A percentile compares a stretch with the other conserved stretches of the same genome.
phyloP scores from a whole-genome alignment of 768 basidiomycete genomes.

The Sistotremastrum niveocremeum region DNA sequence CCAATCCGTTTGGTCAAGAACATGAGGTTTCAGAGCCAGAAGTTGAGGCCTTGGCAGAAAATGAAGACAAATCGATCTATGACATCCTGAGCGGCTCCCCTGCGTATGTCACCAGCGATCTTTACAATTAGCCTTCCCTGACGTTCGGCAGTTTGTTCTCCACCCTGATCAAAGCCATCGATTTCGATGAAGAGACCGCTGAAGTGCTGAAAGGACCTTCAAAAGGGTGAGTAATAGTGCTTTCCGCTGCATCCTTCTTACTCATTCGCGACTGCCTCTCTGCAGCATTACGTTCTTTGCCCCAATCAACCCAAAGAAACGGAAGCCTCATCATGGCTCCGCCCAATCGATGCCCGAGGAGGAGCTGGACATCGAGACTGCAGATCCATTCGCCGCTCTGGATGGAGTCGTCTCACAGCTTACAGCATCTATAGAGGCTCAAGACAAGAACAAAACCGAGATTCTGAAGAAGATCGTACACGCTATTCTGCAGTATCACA shows the following conservation, averaged over 20 bases:
- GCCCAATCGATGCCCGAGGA: slow-evolving; percentile 1
- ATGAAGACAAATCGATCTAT: not conserved
- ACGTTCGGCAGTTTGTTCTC: slow-evolving; percentile 15
- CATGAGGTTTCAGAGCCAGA: no score
- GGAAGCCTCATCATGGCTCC: slow-evolving; percentile 10
- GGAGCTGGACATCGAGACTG: not conserved
- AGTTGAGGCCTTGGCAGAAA: no score
- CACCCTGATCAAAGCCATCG: slow-evolving; percentile 25
- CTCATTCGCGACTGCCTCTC: not conserved
- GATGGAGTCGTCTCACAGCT: slow-evolving; percentile 4
- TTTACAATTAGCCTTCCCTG: not conserved
- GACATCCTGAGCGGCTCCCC: not conserved
- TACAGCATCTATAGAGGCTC: slow-evolving; percentile 15
- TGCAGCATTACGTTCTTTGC: slow-evolving; percentile 43
- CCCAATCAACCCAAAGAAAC: slow-evolving; percentile 32
- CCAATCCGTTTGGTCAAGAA: no score
- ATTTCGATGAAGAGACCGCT: slow-evolving; percentile 25
- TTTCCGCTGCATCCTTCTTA: not conserved
- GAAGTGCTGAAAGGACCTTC: slow-evolving; percentile 26
- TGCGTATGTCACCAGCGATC: not conserved
- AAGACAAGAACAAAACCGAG: slow-evolving; percentile 34
- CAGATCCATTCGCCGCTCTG: not conserved
- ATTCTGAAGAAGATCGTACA: slow-evolving; percentile 41
- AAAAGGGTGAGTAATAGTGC: slow-evolving; percentile 15
- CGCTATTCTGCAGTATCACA: slow-evolving; percentile 44